Evolutionary conservation across 257 asterid genomes (phyloP).

Genomic region (Gentiana macrophylla): DNA sequence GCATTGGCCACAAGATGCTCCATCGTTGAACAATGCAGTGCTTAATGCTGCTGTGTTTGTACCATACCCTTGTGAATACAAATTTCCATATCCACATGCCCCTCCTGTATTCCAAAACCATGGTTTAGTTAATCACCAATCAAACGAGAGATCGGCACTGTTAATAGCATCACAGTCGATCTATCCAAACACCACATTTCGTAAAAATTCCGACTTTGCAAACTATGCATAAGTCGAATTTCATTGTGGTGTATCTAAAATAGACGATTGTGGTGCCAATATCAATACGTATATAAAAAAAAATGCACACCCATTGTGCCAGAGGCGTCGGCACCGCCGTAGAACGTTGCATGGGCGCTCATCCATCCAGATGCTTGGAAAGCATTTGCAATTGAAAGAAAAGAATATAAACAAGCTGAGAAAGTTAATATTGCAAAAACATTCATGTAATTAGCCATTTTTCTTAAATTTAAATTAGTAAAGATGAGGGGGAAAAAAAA

Average conservation of each 20-base stretch:
- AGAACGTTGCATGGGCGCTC: constrained; percentile 32
- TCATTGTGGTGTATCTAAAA: background rate
- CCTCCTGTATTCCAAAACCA: constrained; percentile 12
- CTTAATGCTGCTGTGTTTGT: constrained; percentile 26
- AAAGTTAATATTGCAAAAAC: constrained; percentile 9
- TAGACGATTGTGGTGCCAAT: too few species aligned
- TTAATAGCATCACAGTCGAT: too few species aligned
- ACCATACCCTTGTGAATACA: constrained; percentile 20
- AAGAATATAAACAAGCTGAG: constrained; percentile 8
- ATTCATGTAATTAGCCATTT: constrained; percentile 7
- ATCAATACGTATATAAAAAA: background rate
- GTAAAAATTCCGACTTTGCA: background rate
- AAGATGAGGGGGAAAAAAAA: background rate
- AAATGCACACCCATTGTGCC: constrained; percentile 31
- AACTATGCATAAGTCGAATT: background rate
- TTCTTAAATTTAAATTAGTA: background rate
- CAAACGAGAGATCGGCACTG: too few species aligned
- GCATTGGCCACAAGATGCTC: constrained; percentile 30
- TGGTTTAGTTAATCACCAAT: too few species aligned
- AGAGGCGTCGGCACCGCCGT: constrained; percentile 37
- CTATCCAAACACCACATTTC: background rate
- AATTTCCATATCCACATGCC: constrained; percentile 24
- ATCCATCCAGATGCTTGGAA: constrained; percentile 28
- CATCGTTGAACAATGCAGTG: constrained; percentile 26
- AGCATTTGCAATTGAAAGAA: constrained; percentile 15